These are phyloP conservation scores for Xylaria sp. DNA, from an alignment of 2,329 filamentous ascomycete species.

Conservation along the genomic window DNA sequence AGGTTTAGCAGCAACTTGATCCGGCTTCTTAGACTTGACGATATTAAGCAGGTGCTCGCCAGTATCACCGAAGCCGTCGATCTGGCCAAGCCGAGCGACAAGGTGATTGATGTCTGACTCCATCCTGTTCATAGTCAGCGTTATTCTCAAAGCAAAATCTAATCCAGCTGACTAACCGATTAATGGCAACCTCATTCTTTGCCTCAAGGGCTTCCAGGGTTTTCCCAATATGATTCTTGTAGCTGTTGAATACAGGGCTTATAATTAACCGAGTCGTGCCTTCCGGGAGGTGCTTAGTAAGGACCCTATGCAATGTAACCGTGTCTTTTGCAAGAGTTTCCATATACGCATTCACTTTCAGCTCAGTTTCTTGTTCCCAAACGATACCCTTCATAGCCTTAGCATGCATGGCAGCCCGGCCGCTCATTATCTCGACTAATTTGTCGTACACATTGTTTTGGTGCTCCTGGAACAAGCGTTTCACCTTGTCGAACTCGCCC, in stretches of 20 bases:
- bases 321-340: slow-evolving; percentile 90
- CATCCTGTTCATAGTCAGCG: slow-evolving; percentile 66
- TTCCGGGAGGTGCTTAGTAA: slow-evolving; percentile 84
- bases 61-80: slow-evolving; percentile 81
- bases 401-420: slow-evolving; percentile 77
- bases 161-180: slow-evolving; percentile 68
- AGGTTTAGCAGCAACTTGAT: slow-evolving; percentile 32
- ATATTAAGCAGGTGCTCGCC: slow-evolving; percentile 75
- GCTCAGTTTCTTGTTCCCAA: slow-evolving; percentile 71
- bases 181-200: slow-evolving; percentile 73
- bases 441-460: slow-evolving; percentile 93
- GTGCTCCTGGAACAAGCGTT: slow-evolving; percentile 86
- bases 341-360: slow-evolving; percentile 76
- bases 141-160: neutral
- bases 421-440: slow-evolving; percentile 90
- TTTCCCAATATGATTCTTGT: slow-evolving; percentile 80
- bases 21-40: slow-evolving; percentile 66
- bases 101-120: slow-evolving; percentile 80
- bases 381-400: slow-evolving; percentile 78
- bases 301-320: slow-evolving; percentile 81
- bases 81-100: slow-evolving; percentile 74
- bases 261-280: slow-evolving; percentile 84
- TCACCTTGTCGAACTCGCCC: slow-evolving; percentile 89
- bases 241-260: slow-evolving; percentile 83
- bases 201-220: slow-evolving; percentile 74